A percentile compares a stretch with the other conserved stretches of the same genome.
Evolutionary conservation across 2,329 filamentous ascomycete species (phyloP).

Genomic region (Fusarium miscanthi): DNA sequence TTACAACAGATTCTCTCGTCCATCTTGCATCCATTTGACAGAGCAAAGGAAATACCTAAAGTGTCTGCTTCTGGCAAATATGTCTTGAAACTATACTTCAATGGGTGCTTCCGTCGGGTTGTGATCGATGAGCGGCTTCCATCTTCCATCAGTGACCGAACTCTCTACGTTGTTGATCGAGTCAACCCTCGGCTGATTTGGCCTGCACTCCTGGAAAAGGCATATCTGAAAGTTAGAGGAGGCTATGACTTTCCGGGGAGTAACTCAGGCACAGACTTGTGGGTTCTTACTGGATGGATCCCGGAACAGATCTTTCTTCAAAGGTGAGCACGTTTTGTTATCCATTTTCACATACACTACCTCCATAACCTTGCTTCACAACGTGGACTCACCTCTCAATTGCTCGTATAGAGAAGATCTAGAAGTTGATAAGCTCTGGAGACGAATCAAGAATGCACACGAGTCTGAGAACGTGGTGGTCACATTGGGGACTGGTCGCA

Average conservation of each 20-base stretch:
- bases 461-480: conserved; percentile 83
- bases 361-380: not conserved
- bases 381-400: conserved; percentile 11
- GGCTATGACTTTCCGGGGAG: conserved; percentile 98
- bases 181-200: conserved; percentile 85
- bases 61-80: conserved; percentile 88
- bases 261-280: conserved; percentile 95
- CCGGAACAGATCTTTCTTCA: conserved; percentile 95
- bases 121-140: conserved; percentile 91
- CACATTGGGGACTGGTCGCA: conserved; percentile 88
- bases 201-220: conserved; percentile 95
- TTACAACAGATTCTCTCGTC: conserved; percentile 71
- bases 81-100: conserved; percentile 92
- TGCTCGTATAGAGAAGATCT: conserved; percentile 73
- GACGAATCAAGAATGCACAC: conserved; percentile 78
- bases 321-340: conserved; percentile 57
- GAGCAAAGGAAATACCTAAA: conserved; percentile 64
- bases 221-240: conserved; percentile 93
- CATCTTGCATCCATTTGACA: conserved; percentile 81
- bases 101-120: conserved; percentile 89
- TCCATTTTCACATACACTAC: not conserved
- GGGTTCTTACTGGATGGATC: conserved; percentile 94
- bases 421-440: conserved; percentile 81
- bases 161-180: conserved; percentile 88
- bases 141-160: conserved; percentile 76